Conservation (phyloP, 768 basidiomycete species). For the Trametes punicea region DNA sequence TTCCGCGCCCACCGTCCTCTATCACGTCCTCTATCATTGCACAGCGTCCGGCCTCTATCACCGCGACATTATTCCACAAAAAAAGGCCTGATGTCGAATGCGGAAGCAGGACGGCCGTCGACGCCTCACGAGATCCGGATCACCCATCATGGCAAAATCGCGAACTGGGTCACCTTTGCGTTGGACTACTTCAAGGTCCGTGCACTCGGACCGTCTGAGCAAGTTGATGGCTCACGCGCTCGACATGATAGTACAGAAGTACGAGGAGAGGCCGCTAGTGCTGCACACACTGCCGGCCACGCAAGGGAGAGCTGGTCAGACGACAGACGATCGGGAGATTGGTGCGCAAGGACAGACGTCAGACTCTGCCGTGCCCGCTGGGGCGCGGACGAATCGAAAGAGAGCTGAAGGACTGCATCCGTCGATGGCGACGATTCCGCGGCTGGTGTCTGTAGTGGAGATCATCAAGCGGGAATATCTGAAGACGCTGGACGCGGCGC, state of each 20-base stretch:
- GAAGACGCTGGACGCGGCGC: slow-evolving; percentile 43
- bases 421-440: slow-evolving; percentile 47
- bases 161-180: slow-evolving; percentile 35
- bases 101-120: slow-evolving; percentile 8
- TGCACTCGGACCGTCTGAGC: background rate
- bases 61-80: background rate
- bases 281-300: slow-evolving; percentile 56
- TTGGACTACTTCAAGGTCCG: slow-evolving; percentile 37
- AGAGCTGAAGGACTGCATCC: slow-evolving; percentile 28
- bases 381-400: slow-evolving; percentile 11
- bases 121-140: slow-evolving; percentile 35
- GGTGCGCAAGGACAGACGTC: background rate
- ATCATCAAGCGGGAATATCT: slow-evolving; percentile 83
- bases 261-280: slow-evolving; percentile 46
- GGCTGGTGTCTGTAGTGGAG: slow-evolving; percentile 75
- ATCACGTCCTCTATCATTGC: background rate
- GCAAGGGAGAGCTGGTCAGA: background rate
- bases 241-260: slow-evolving; percentile 33
- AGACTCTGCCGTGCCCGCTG: background rate
- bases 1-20: background rate
- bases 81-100: slow-evolving; percentile 4
- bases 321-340: background rate
- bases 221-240: background rate
- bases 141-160: slow-evolving; percentile 36
- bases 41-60: too few species aligned